A percentile compares a stretch with the other conserved stretches of the same genome.
Evolutionary conservation across 139 green algal species (phyloP).

Genomic region (Gonium pectorale): DNA sequence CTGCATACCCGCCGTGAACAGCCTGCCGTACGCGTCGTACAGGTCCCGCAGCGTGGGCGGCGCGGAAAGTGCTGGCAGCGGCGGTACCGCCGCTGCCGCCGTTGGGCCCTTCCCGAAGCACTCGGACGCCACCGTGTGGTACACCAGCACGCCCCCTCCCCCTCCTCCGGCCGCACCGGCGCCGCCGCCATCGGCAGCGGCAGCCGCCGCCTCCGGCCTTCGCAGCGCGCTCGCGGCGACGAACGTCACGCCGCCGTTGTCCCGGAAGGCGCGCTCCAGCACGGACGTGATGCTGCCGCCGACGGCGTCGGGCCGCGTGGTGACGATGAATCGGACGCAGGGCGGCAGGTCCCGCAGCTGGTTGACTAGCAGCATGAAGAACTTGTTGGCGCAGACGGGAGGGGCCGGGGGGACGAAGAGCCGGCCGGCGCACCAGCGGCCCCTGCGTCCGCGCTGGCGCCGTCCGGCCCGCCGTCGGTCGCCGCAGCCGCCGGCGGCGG

Average conservation of each 20-base stretch:
- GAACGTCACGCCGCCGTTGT: not conserved
- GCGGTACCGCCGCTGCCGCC: too few species aligned
- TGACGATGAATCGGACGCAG: slow-evolving; percentile 10
- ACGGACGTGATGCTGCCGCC: not conserved
- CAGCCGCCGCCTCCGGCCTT: not conserved
- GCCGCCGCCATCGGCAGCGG: not conserved
- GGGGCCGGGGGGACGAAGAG: too few species aligned
- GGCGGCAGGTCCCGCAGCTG: slow-evolving; percentile 6
- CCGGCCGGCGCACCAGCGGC: not conserved
- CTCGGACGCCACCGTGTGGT: slow-evolving; percentile 2
- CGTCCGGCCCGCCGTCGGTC: not conserved
- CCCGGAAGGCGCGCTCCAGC: not conserved
- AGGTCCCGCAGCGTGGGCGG: not conserved
- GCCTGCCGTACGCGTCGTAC: slow-evolving; percentile 22
- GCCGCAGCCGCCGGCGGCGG: not conserved
- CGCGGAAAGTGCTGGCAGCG: not conserved
- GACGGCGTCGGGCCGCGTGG: slow-evolving; percentile 30
- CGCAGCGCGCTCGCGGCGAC: not conserved
- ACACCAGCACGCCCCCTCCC: slow-evolving; percentile 22
- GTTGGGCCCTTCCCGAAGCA: not conserved
- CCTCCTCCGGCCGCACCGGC: not conserved
- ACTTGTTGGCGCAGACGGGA: slow-evolving; percentile 2
- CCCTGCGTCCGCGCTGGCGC: not conserved
- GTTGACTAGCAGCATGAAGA: not conserved
- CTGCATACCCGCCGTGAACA: not conserved